Base-by-base conservation (phyloP, 805 yeast genomes). In the Candida gorgasii region DNA sequence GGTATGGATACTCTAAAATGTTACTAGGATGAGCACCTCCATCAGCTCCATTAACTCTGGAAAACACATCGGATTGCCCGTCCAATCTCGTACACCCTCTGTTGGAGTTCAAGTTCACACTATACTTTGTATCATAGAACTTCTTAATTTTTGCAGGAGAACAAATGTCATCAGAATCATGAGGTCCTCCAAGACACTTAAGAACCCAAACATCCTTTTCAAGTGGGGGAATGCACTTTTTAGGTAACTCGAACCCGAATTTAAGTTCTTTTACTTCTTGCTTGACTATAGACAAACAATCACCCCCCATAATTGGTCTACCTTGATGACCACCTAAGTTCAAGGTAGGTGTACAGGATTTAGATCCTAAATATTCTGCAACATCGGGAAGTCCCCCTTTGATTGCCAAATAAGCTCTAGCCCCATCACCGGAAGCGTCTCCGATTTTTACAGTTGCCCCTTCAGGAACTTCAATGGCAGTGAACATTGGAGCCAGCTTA, bases 171-270 rank as follows among this genome's bases (percentile, higher is more conserved):
- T 77, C 73, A 89, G 92, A 65, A 89, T 46, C 49, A 88, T 63
- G 93, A 97, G 20, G 97, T 96, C 9, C 96, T 79, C 1, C 97
- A 97, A 63, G 92, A 97, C 23, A 98, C 97, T 44, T 98, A 97
- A 62, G 92, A 81, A 8, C 95, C 88, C 42, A 89, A 96, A 57
- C 88, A 90, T 45, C 38, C 6, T 20, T 23, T 15, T 40, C 34
- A 13, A 41, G 67, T 66, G 46, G 71, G 73, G 37, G 69, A 59
- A 52, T 78, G 75, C 11, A 59, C 44, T 6, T 89, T 2, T 75
- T 72, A 5, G 95, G 93, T 48, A 89, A 67, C 4, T 82, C 70
- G 57, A 84, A 79, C 17, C 85, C 73, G 37, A 32, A 8, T 79
- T 61, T 45, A 4, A 43, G 15, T 8, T 29, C 20, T 3, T 22